Evolutionary conservation across 495 filamentous ascomycete species (phyloP).

Genomic region (Penicillium malachiteum): DNA sequence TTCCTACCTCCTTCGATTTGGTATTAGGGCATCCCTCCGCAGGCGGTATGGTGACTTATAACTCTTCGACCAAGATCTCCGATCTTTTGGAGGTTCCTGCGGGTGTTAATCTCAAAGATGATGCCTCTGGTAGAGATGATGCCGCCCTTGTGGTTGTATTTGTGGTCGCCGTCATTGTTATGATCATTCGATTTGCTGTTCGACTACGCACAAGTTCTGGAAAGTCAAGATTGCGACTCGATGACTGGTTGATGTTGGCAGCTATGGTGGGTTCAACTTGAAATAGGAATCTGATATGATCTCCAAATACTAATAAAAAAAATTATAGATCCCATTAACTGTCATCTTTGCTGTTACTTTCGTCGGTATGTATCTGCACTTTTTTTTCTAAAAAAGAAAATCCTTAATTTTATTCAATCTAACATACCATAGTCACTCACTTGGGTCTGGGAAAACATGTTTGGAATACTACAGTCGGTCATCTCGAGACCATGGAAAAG

Average conservation of each 20-base stretch:
- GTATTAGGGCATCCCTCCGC: too few relatives aligned
- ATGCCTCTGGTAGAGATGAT: not conserved
- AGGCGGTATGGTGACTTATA: not conserved
- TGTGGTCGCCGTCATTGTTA: not conserved
- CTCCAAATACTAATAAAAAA: not conserved
- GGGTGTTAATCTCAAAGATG: not conserved
- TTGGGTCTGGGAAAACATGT: slow-evolving; percentile 1
- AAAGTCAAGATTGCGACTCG: not conserved
- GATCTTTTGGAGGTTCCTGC: not conserved
- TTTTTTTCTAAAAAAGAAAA: too few relatives aligned
- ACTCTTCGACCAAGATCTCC: not conserved
- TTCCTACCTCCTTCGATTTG: too few relatives aligned
- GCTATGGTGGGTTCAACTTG: not conserved
- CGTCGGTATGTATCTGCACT: not conserved
- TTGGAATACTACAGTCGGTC: not conserved
- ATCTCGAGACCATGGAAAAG: slow-evolving; percentile 1
- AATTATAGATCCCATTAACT: not conserved
- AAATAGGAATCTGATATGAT: too few relatives aligned
- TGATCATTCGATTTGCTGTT: not conserved
- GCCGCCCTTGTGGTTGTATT: not conserved
- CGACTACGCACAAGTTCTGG: not conserved
- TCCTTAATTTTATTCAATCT: not conserved
- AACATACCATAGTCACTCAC: not conserved
- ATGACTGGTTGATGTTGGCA: not conserved
- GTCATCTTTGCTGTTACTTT: not conserved